These are phyloP conservation scores for Cardamine resedifolia DNA, from an alignment of 345 rosid genomes.

Conservation along the genomic window DNA sequence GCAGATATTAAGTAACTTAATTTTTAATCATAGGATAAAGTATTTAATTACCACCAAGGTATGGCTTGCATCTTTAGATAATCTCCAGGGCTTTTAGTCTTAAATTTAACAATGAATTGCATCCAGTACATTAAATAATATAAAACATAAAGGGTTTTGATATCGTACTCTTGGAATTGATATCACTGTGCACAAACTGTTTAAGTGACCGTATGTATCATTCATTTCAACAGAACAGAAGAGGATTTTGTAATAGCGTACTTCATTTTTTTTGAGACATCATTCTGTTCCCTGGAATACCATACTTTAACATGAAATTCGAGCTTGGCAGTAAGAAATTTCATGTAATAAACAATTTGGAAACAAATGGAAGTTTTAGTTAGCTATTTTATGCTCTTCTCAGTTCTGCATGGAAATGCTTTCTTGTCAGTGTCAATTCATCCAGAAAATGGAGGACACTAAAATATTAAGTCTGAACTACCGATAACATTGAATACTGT, in stretches of 20 bases:
- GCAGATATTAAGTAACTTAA: not conserved
- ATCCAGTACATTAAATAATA: not conserved
- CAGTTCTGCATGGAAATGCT: not conserved
- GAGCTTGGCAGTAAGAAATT: not conserved
- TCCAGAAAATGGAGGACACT: not conserved
- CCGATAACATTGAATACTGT: not conserved
- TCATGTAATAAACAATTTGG: not conserved
- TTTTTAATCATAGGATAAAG: not conserved
- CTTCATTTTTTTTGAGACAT: not conserved
- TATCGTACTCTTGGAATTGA: not conserved
- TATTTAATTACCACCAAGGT: not conserved
- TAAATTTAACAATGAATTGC: not conserved
- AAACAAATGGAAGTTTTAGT: not conserved
- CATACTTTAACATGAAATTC: not conserved
- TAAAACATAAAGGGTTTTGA: not conserved
- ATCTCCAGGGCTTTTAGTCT: not conserved
- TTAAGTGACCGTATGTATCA: not conserved
- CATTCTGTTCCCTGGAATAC: not conserved
- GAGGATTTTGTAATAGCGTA: not conserved
- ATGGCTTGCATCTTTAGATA: not conserved
- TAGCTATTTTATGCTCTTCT: not conserved
- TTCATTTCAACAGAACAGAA: not conserved
- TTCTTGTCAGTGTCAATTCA: not conserved
- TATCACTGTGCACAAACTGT: not conserved
- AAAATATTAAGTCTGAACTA: not conserved